Evolutionary conservation across 257 asterid genomes (phyloP), one percentile per base, ranked within the genome.

Genomic region (Rauvolfia tetraphylla): DNA sequence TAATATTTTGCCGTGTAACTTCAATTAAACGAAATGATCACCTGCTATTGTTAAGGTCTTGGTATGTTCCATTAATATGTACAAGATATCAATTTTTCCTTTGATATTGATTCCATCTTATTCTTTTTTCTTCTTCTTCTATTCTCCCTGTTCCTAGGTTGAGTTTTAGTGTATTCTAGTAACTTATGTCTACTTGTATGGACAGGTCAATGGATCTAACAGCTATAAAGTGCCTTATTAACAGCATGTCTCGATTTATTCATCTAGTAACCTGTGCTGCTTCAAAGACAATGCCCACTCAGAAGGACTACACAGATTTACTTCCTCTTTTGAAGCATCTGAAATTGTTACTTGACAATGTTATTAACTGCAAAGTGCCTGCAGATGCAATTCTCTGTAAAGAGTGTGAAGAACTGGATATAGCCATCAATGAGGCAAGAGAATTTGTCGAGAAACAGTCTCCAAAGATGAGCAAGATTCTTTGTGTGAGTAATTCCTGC

Each of bases 391-490:
- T 83, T 48, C 79, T 89, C 25, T 84, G 73, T 70, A 80, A 84
- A 81, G 89, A 84, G 79, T 95, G 93, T 44, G 97, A 90, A 86
- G 95, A 87, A 81, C 77, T 95, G 81, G 98, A 95, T 86, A 41
- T 83, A 75, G 88, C 89, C 65, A 86, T 95, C 61, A 91, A 91
- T 71, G 98, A 90, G 82, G 92, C 96, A 80, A 83, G 99, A 85
- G 96, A 90, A 68, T 86, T 91, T 82, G 89, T 95, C 25, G 97
- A 93, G 87, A 88, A 86, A 85, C 93, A 97, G 97, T 89, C 99
- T 71, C 90, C 94, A 31, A 90, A 80, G 86, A 90, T 56, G 92
- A 93, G 99, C 97, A 95, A 86, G 90, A 89, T 90, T 80, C 89
- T 91, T 77, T 88, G 86, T 83, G 99, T 95, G 85, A 89, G 95